Base-by-base conservation (phyloP, 2,329 filamentous ascomycete species). In the Pseudocercospora musae region DNA sequence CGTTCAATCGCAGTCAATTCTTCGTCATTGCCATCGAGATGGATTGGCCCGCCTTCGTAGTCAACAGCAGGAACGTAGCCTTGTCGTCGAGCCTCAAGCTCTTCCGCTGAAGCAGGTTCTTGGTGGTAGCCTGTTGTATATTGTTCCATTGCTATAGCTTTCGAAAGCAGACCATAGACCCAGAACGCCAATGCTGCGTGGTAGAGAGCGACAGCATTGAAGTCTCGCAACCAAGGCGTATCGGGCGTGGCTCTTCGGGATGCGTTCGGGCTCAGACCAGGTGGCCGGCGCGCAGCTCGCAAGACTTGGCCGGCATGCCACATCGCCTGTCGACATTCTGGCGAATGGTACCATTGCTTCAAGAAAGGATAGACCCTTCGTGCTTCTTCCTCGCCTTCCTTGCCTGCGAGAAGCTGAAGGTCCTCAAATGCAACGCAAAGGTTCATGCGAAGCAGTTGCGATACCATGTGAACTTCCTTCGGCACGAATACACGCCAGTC, bases 261-360 rank as follows among this genome's bases (percentile, higher is more conserved):
- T 42, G 67, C 65, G 31, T 66, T 60, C 10, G 67, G 64, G 13
- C 62, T 65, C n/a, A 57, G 49, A 20, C 64, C 64, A 10, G 66
- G 62, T 9, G 63, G 65, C 25, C 63, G 62, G 3, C 63, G 60
- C n/a, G 66, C 67, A 11, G 63, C 64, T 50, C 61, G 49, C 10
- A 69, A 37, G 21, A 69, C 66, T 21, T 68, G 62, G n/a, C 67
- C 67, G n/a, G 67, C 67, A 48, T 69, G 65, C 58, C 62, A 69
- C 29, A 69, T 59, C 11, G 67, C 65, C 40, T 65, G 57, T 31
- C 67, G 59, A 48, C 62, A 65, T 44, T 66, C 63, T 3, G 66
- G 56, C 18, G 66, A 66, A 11, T 57, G 62, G 21, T 61, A 66
- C 66, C 66, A 68, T 15, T 63, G 59, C 52, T 66, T 68, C n/a